Percentiles rank a stretch among this genome's conserved stretches.
Conservation (phyloP, 106 monocot species). For the Dendrobium catenatum region DNA sequence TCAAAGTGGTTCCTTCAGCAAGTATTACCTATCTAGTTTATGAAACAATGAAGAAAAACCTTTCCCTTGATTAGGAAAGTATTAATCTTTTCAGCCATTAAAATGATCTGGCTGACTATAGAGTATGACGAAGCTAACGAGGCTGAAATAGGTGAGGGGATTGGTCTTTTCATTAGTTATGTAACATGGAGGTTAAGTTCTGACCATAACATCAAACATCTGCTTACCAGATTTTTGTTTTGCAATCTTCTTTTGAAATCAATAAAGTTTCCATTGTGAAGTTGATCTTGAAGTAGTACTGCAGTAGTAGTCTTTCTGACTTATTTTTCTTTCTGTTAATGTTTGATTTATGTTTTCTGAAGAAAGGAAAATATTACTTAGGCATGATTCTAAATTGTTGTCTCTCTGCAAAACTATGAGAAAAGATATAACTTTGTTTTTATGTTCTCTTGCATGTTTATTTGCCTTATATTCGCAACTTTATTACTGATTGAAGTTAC, state of each 20-base stretch:
- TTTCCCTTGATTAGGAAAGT: conserved; percentile 56
- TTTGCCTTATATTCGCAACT: not conserved
- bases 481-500: not conserved
- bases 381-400: not conserved
- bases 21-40: conserved; percentile 95
- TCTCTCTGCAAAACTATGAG: not conserved
- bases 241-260: not conserved
- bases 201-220: not conserved
- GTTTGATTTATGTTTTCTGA: not conserved
- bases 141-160: not conserved
- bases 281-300: not conserved
- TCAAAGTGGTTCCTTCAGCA: conserved; percentile 91
- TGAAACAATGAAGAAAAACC: conserved; percentile 79
- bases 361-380: not conserved
- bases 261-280: not conserved
- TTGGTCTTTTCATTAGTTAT: not conserved
- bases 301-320: not conserved
- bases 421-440: not conserved
- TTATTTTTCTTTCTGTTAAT: not conserved
- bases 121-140: conserved; percentile 37
- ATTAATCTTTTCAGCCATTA: conserved; percentile 3
- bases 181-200: not conserved
- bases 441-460: not conserved
- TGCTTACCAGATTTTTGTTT: conserved; percentile 1
- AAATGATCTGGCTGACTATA: conserved; percentile 40